Conservation (phyloP, 495 filamentous ascomycete genomes). For the Penicillium cataractarum region DNA sequence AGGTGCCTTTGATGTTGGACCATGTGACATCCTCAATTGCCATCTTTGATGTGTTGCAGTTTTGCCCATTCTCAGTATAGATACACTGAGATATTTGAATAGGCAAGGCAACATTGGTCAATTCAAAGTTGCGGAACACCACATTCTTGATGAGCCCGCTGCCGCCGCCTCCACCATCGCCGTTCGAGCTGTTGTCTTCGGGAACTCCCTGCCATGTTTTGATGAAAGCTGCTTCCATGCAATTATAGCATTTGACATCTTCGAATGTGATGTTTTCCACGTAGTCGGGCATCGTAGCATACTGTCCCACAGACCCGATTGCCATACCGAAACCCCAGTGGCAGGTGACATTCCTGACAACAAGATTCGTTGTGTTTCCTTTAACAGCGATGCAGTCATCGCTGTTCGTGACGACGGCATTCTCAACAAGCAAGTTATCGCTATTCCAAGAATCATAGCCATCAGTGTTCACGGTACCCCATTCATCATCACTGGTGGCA, state of each 20-base stretch:
- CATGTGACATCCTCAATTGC: conserved; percentile 54
- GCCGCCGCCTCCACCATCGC: conserved; percentile 36
- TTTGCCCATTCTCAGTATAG: conserved; percentile 45
- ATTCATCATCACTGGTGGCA: conserved; percentile 35
- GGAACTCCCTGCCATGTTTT: conserved; percentile 53
- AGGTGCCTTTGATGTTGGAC: conserved; percentile 60
- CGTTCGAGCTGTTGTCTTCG: conserved; percentile 31
- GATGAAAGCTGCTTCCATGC: conserved; percentile 57
- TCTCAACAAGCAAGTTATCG: conserved; percentile 34
- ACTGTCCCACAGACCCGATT: conserved; percentile 54
- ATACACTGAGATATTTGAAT: conserved; percentile 63
- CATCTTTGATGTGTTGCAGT: conserved; percentile 56
- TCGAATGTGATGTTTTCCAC: conserved; percentile 36
- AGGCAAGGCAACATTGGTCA: conserved; percentile 55
- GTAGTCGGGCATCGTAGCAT: conserved; percentile 31
- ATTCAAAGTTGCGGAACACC: conserved; percentile 52
- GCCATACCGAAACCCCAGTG: conserved; percentile 37
- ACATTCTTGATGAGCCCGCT: conserved; percentile 52
- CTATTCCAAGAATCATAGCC: conserved; percentile 43
- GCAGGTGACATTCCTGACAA: conserved; percentile 38
- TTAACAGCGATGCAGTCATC: conserved; percentile 45
- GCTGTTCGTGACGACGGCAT: conserved; percentile 37
- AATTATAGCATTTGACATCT: conserved; percentile 36
- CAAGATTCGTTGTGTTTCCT: conserved; percentile 45
- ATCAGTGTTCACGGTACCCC: conserved; percentile 44